Evolutionary conservation across 768 basidiomycete genomes (phyloP).

Genomic region (Mrakia blollopis): DNA sequence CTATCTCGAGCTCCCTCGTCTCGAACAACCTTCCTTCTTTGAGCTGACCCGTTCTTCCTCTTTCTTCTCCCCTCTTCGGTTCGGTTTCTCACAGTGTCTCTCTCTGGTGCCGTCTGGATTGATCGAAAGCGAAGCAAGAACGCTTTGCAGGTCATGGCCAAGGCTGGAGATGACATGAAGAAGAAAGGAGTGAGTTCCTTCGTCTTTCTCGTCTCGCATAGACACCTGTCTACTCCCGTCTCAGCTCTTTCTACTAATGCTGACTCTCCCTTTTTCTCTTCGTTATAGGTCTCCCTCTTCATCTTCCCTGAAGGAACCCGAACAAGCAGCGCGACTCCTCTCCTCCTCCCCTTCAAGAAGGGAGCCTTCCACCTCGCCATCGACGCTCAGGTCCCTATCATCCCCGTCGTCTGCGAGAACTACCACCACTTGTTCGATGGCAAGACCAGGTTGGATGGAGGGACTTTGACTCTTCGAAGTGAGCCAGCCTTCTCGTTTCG

Average conservation of each 20-base stretch:
- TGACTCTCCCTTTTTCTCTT: neutral
- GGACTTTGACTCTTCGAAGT: conserved; percentile 79
- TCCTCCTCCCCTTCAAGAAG: conserved; percentile 87
- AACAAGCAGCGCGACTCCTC: conserved; percentile 59
- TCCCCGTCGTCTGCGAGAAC: conserved; percentile 88
- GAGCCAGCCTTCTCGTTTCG: conserved; percentile 36
- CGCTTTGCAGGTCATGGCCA: conserved; percentile 69
- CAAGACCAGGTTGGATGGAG: conserved; percentile 63
- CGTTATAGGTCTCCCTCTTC: conserved; percentile 67
- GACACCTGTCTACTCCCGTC: neutral
- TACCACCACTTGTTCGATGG: conserved; percentile 81
- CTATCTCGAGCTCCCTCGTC: no score
- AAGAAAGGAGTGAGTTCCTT: conserved; percentile 40
- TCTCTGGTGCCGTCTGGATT: conserved; percentile 86
- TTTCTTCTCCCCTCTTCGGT: neutral
- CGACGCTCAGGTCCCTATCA: conserved; percentile 80
- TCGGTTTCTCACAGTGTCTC: conserved; percentile 51
- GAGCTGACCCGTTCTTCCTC: neutral
- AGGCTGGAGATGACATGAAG: conserved; percentile 76
- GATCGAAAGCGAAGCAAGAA: conserved; percentile 70
- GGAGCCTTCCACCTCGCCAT: conserved; percentile 96
- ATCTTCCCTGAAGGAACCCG: conserved; percentile 97
- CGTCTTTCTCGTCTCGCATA: neutral
- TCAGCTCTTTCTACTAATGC: neutral
- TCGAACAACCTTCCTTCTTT: neutral